A percentile compares a stretch with the other conserved stretches of the same genome.
Conservation (phyloP, 73 alveolate genomes). For the Blepharisma stoltei region DNA sequence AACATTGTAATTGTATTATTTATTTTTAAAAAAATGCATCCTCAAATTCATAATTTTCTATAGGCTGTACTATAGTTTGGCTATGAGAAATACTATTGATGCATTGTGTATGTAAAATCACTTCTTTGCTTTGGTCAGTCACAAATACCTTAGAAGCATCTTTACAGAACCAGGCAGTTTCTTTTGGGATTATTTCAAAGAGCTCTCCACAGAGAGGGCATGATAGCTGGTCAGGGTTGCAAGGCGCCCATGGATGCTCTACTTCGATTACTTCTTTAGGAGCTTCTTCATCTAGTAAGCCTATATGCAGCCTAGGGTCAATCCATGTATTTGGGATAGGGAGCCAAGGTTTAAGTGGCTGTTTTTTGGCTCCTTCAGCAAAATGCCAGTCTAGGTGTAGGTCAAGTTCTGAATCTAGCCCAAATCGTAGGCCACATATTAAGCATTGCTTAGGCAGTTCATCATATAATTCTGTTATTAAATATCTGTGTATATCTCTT, state of each 20-base stretch:
- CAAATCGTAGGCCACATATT: slow-evolving; percentile 19
- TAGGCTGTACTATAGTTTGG: not conserved
- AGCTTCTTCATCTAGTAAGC: not conserved
- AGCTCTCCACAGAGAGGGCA: slow-evolving; percentile 18
- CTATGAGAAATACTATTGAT: not conserved
- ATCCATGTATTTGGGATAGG: not conserved
- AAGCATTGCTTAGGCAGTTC: slow-evolving; percentile 27
- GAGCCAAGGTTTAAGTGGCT: not conserved
- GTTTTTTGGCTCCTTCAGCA: not conserved
- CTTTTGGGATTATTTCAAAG: slow-evolving; percentile 19
- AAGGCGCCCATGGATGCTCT: slow-evolving; percentile 1
- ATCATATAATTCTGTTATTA: not conserved
- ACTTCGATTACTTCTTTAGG: not conserved
- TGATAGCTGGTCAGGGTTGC: slow-evolving; percentile 22
- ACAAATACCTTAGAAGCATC: slow-evolving; percentile 20
- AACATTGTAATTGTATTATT: no score
- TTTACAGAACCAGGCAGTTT: slow-evolving; percentile 24
- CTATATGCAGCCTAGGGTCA: slow-evolving; percentile 15
- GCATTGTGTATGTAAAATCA: not conserved
- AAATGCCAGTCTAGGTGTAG: slow-evolving; percentile 2
- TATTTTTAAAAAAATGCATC: not conserved
- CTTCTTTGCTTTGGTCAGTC: slow-evolving; percentile 2
- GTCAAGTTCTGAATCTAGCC: slow-evolving; percentile 10
- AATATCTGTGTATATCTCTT: not conserved
- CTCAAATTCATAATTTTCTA: not conserved